Base-by-base conservation (phyloP, 2,329 filamentous ascomycete species). In the Fusarium sp. region DNA sequence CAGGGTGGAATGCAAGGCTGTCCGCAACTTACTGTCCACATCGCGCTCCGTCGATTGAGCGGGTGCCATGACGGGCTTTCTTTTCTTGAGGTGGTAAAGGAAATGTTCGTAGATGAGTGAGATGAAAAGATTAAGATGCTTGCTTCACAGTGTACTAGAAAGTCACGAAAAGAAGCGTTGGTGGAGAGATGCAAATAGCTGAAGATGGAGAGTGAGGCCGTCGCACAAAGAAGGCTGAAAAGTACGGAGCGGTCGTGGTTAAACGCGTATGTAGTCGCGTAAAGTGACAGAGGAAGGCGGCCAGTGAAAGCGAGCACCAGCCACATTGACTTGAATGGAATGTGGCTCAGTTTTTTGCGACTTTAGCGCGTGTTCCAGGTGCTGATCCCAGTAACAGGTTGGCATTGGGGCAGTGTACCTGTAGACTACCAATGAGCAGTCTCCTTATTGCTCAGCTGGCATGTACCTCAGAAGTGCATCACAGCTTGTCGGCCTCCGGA, bases 191-290 rank as follows among this genome's bases (percentile, higher is more conserved):
- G 67, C 35, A 57, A 58, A 42, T 53, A 70, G 73, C 73, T 78
- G 72, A 67, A 66, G 66, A 57, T 64, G 46, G 40, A 67, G 40
- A 68, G 64, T 46, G 60, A 42, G 64, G 69, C 67, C 61, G 67
- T 67, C 69, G 62, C 62, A 67, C n/a, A 46, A 70, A 67, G 72
- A 78, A 80, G 79, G 77, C 76, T 79, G 78, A 79, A 78, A 79
- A 78, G 68, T 59, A 67, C 27, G 46, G 46, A 53, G 63, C 56
- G 67, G 61, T 66, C 16, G 35, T 61, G 61, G 62, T 62, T 66
- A 75, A 75, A 79, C 81, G 81, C 81, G 81, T 83, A 76, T 46
- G 42, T 27, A 24, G 77, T 36, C 82, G 81, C 81, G 82, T 83
- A 77, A 82, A 83, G 81, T 79, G 80, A 79, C 56, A 36, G 35